Percentiles rank a stretch among this genome's conserved stretches.
phyloP scores from a whole-genome alignment of 306 rosid species.

The Gastrolobium villosum region DNA sequence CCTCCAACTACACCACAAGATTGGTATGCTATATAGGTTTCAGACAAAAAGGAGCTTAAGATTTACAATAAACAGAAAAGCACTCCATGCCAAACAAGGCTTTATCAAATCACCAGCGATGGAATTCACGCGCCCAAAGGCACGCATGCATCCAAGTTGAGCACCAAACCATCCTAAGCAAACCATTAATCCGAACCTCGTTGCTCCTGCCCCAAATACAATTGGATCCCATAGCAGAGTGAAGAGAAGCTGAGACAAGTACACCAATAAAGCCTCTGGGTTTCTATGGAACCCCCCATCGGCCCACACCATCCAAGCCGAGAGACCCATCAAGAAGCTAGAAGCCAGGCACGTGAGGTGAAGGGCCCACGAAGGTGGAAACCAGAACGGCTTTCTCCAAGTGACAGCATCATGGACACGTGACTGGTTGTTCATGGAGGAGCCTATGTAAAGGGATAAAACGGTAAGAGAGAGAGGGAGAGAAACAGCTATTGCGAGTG shows the following conservation, averaged over 20 bases:
- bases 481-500: slow-evolving; percentile 59
- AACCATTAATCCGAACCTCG: slow-evolving; percentile 52
- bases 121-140: slow-evolving; percentile 57
- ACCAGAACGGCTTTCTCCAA: slow-evolving; percentile 67
- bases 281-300: slow-evolving; percentile 74
- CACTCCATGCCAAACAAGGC: slow-evolving; percentile 71
- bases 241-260: slow-evolving; percentile 57
- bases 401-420: neutral
- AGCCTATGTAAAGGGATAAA: slow-evolving; percentile 50
- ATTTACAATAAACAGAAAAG: slow-evolving; percentile 67
- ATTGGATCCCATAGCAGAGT: slow-evolving; percentile 68
- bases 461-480: slow-evolving; percentile 66
- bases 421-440: slow-evolving; percentile 17
- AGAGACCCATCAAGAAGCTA: slow-evolving; percentile 63
- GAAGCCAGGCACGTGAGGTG: slow-evolving; percentile 59
- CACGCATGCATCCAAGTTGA: too few relatives aligned
- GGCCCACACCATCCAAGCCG: slow-evolving; percentile 90
- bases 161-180: slow-evolving; percentile 52
- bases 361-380: slow-evolving; percentile 69
- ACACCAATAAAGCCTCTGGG: slow-evolving; percentile 57
- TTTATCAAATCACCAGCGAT: slow-evolving; percentile 54
- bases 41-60: slow-evolving; percentile 60
- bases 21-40: neutral
- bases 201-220: slow-evolving; percentile 61
- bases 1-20: neutral